phyloP scores from a whole-genome alignment of 2,329 filamentous ascomycete genomes.

The Eurotiales sp. region DNA sequence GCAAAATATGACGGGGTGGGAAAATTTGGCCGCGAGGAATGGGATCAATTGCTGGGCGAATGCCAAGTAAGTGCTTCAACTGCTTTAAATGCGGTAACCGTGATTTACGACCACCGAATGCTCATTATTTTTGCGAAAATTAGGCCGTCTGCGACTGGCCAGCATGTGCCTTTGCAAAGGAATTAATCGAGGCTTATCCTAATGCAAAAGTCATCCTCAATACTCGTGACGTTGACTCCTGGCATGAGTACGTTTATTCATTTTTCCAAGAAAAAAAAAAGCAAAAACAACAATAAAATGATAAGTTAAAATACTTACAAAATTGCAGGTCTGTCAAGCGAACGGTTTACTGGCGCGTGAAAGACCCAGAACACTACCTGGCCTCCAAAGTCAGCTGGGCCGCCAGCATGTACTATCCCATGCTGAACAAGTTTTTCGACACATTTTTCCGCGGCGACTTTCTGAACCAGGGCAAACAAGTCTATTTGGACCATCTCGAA shows the following conservation, averaged over 20 bases:
- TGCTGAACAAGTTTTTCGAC: slow-evolving; percentile 8
- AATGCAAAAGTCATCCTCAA: slow-evolving; percentile 69
- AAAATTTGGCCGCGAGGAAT: slow-evolving; percentile 63
- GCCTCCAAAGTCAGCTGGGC: slow-evolving; percentile 40
- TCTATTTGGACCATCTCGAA: slow-evolving; percentile 56
- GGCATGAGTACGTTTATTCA: slow-evolving; percentile 49
- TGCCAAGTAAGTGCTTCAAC: no score
- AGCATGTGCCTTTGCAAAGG: slow-evolving; percentile 63
- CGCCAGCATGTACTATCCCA: background rate
- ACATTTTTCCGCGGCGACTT: slow-evolving; percentile 67
- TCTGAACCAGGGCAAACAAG: slow-evolving; percentile 60
- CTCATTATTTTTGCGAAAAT: background rate
- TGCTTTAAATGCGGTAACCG: no score
- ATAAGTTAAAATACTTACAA: no score
- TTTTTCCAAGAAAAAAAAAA: no score
- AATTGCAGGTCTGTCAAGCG: slow-evolving; percentile 58
- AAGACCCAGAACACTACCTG: slow-evolving; percentile 57
- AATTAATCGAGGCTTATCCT: slow-evolving; percentile 68
- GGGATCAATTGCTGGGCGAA: slow-evolving; percentile 65
- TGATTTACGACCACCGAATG: no score
- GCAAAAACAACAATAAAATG: no score
- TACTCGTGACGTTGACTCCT: slow-evolving; percentile 63
- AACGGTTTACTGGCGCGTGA: slow-evolving; percentile 65
- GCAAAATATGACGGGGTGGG: slow-evolving; percentile 61
- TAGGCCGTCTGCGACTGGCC: slow-evolving; percentile 67